Conservation (phyloP, 768 basidiomycete species). For the Boletus rex-veris region DNA sequence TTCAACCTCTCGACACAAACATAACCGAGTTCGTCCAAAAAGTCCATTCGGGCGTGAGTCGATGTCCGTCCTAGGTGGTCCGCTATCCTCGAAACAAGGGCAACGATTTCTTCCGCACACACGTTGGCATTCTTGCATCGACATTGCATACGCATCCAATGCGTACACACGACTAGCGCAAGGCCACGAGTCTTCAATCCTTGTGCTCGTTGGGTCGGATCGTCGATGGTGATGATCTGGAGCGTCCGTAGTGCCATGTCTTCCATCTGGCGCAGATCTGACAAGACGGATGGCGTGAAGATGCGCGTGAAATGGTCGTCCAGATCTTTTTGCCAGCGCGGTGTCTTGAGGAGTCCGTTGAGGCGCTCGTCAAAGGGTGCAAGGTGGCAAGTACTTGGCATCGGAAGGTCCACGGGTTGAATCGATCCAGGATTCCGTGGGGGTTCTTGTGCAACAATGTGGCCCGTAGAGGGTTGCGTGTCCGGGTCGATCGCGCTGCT, state of each 20-base stretch:
- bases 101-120: constrained; percentile 2
- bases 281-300: constrained; percentile 11
- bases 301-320: constrained; percentile 10
- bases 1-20: constrained; percentile 15
- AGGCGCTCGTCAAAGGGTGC: constrained; percentile 10
- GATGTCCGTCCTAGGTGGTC: constrained; percentile 7
- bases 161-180: constrained; percentile 5
- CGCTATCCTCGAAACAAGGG: constrained; percentile 7
- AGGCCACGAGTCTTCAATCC: constrained; percentile 7
- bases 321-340: constrained; percentile 14
- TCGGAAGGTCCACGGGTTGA: not conserved
- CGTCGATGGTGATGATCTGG: constrained; percentile 10
- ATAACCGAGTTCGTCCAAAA: constrained; percentile 6
- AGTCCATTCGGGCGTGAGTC: constrained; percentile 1
- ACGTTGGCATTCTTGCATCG: constrained; percentile 6
- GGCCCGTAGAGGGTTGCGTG: too few relatives aligned
- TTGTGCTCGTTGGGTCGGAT: constrained; percentile 1
- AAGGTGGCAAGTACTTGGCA: not conserved
- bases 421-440: not conserved
- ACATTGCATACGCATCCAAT: constrained; percentile 17
- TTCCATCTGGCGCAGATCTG: constrained; percentile 3
- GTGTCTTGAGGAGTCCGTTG: not conserved
- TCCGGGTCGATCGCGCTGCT: not conserved
- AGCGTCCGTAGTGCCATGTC: constrained; percentile 6
- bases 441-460: not conserved